Evolutionary conservation across 441 rosid species (phyloP).

Genomic region (Rhodomyrtus psidioides): DNA sequence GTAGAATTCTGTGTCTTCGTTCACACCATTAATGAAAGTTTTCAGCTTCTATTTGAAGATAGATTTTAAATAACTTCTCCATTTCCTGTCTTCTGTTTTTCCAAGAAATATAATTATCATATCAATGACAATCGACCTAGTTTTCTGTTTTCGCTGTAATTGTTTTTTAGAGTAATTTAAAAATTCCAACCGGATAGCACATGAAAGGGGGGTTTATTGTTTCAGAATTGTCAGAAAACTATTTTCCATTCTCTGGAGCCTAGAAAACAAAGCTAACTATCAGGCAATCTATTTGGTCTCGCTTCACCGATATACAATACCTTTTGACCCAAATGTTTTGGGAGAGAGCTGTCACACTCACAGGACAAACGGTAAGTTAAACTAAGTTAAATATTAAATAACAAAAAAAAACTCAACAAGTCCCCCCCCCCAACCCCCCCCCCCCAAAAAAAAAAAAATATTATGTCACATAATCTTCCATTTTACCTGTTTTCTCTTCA

Average conservation of each 20-base stretch:
- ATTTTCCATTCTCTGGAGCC: not conserved
- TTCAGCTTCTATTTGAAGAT: not conserved
- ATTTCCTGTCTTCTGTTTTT: fast-evolving
- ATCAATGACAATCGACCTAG: not conserved
- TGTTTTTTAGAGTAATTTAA: fast-evolving
- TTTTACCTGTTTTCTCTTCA: not conserved
- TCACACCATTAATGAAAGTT: not conserved
- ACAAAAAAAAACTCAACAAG: not conserved
- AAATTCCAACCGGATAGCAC: not conserved
- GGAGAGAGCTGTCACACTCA: not conserved
- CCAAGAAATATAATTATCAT: not conserved
- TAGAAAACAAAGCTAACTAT: not conserved
- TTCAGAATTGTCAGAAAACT: not conserved
- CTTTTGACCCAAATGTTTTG: not conserved
- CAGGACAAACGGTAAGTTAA: not conserved
- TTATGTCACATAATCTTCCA: not conserved
- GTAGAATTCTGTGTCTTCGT: too few relatives aligned
- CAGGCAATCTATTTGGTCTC: not conserved
- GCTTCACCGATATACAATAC: not conserved
- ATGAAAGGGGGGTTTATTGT: not conserved
- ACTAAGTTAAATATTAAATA: not conserved
- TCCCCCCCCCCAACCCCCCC: not conserved
- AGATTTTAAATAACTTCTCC: not conserved
- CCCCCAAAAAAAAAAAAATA: not conserved
- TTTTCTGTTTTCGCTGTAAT: not conserved